Evolutionary conservation across 768 basidiomycete genomes (phyloP), one percentile per base, ranked within the genome.

Genomic region (Wakefieldia striispora): DNA sequence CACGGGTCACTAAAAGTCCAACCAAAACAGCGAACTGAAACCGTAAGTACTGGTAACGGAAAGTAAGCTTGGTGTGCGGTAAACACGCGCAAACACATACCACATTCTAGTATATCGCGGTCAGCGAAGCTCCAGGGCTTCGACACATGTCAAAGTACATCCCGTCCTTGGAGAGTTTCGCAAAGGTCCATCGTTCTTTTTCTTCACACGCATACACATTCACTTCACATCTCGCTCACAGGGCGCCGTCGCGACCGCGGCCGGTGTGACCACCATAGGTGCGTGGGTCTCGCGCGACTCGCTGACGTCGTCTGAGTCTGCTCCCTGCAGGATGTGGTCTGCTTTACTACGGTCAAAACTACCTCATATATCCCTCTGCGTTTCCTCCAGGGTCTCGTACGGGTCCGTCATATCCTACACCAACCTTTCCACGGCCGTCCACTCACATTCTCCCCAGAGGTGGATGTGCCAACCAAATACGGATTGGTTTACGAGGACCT

Each of bases 301-400:
- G 10, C 38, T 38, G 10, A 23, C 14, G 36, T 19, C 35, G 19
- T 21, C 37, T 40, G 13, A 58, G 16, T 29, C 39, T 29, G 33
- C 27, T 34, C 49, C 7, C 16, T 20, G 19, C 56, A 89, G 88
- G 83, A 50, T 79, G 78, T 43, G 84, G 87, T 10, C 75, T 94
- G 31, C 77, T 92, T 16, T 93, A 88, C 68, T 86, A 88, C 56
- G 91, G 88, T 24, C 94, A 97, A 65, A 87, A 85, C 63, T 86
- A 80, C 57, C 75, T 97, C 45, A 95, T 97, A 64, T 97, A 95
- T 66, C 94, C 94, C 1, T 85, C 91, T 16, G 84, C 86, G 8
- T 85, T 80, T 41, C 84, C 90, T 47, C 79, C 83, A 5, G 92
- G 92, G 2, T 92, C 92, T 21, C 75, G 93, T 41, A 84, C 75